Percentiles rank a stretch among this genome's conserved stretches.
Evolutionary conservation across 2,329 filamentous ascomycete species (phyloP).

Genomic region (Alternaria sp.): DNA sequence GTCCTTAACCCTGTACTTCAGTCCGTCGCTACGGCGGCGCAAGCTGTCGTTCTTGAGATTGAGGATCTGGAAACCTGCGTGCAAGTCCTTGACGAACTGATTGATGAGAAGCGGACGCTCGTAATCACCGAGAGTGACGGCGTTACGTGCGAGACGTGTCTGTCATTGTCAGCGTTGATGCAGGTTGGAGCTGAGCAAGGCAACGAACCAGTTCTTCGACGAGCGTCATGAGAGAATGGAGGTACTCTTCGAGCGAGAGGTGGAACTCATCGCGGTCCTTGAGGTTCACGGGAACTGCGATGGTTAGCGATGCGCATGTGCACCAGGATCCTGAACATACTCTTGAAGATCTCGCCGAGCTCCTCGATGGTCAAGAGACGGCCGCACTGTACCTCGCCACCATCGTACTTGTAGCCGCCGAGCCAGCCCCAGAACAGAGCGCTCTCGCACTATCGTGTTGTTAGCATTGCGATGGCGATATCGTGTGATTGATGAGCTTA

Average conservation of each 20-base stretch:
- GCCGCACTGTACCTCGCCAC: slow-evolving; percentile 61
- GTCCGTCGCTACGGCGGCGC: slow-evolving; percentile 84
- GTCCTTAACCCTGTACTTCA: slow-evolving; percentile 98
- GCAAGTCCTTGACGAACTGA: slow-evolving; percentile 91
- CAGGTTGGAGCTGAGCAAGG: not conserved
- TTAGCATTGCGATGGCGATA: slow-evolving; percentile 8
- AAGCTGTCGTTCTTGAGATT: slow-evolving; percentile 97
- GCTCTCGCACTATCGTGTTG: slow-evolving; percentile 57
- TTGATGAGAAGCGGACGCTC: slow-evolving; percentile 85
- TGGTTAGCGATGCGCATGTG: slow-evolving; percentile 17
- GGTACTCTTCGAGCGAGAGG: slow-evolving; percentile 95
- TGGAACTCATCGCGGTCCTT: slow-evolving; percentile 92
- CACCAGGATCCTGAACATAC: slow-evolving; percentile 54
- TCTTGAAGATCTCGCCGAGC: slow-evolving; percentile 76
- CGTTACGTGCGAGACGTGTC: slow-evolving; percentile 89
- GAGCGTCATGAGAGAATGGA: slow-evolving; percentile 83
- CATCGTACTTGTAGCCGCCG: slow-evolving; percentile 68
- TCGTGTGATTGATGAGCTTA: slow-evolving; percentile 47
- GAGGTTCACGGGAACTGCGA: slow-evolving; percentile 82
- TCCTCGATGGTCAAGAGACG: slow-evolving; percentile 87
- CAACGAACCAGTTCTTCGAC: slow-evolving; percentile 79
- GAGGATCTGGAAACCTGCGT: slow-evolving; percentile 94
- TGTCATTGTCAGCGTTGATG: slow-evolving; percentile 33
- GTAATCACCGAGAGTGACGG: slow-evolving; percentile 90
- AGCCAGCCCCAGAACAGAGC: slow-evolving; percentile 76